Evolutionary conservation across 108 stramenopile species (phyloP).

Genomic region (Skeletonema costatum): DNA sequence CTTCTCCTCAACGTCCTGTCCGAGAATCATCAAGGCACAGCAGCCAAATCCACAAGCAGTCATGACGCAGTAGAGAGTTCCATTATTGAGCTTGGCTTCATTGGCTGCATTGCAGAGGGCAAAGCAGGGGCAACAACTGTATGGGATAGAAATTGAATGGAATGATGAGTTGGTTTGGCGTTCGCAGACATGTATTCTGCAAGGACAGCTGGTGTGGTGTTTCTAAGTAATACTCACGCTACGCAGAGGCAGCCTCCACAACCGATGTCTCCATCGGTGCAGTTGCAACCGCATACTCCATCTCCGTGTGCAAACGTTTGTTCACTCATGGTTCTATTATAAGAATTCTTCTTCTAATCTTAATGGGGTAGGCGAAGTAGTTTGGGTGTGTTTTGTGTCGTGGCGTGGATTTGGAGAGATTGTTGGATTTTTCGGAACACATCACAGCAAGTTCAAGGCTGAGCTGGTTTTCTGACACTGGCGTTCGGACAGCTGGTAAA

Average conservation of each 20-base stretch:
- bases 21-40: constrained; percentile 13
- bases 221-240: background rate
- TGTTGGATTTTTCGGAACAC: too few species aligned
- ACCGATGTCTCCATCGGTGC: constrained; percentile 12
- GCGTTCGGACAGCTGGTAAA: too few species aligned
- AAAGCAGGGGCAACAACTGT: constrained; percentile 18
- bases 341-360: background rate
- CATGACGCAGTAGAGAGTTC: constrained; percentile 4
- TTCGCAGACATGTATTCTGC: too few species aligned
- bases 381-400: background rate
- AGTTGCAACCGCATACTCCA: constrained; percentile 18
- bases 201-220: too few species aligned
- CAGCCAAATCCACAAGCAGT: constrained; percentile 12
- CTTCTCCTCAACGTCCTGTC: constrained; percentile 26
- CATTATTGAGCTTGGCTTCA: constrained; percentile 8
- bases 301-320: constrained; percentile 22
- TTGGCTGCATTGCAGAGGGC: constrained; percentile 18
- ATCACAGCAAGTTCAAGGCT: too few species aligned
- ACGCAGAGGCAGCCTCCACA: constrained; percentile 4
- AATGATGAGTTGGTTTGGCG: too few species aligned
- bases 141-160: background rate
- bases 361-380: background rate
- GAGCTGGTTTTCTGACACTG: too few species aligned
- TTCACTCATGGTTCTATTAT: background rate
- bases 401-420: background rate